Evolutionary conservation across 148 eudicot genomes (phyloP).

Genomic region (Suaeda aralocaspica): DNA sequence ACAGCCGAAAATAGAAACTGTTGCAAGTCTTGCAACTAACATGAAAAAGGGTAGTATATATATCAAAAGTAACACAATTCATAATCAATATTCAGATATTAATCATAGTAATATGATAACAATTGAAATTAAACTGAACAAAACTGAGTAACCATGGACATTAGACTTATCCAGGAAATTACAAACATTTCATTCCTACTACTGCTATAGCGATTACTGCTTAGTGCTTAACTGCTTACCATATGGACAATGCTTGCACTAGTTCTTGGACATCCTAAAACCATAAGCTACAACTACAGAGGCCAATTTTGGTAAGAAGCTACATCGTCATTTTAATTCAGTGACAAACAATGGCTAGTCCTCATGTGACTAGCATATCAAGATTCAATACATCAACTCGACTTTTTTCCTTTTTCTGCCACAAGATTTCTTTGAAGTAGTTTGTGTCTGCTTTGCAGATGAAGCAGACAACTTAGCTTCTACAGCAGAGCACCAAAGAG

Average conservation of each 20-base stretch:
- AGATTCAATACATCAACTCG: neutral
- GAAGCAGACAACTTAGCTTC: conserved; percentile 43
- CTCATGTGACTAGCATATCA: neutral
- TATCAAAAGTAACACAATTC: too few species aligned
- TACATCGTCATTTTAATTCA: neutral
- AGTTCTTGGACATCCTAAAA: neutral
- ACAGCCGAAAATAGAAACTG: too few species aligned
- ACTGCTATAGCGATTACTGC: neutral
- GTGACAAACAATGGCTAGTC: neutral
- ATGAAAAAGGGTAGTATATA: too few species aligned
- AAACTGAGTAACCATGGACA: neutral
- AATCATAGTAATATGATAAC: too few species aligned
- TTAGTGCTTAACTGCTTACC: neutral
- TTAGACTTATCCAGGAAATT: neutral
- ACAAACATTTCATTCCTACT: neutral
- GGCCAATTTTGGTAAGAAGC: neutral
- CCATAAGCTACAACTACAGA: neutral
- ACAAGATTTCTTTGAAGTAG: conserved; percentile 26
- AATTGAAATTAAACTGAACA: too few species aligned
- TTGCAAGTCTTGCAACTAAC: too few species aligned
- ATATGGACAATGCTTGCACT: neutral
- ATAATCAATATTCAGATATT: too few species aligned
- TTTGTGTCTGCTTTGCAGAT: conserved; percentile 25
- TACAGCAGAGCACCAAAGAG: conserved; percentile 67
- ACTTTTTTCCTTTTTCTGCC: conserved; percentile 51